These are phyloP conservation scores for Oryza officinalis DNA, from an alignment of 176 grass and related monocot genomes.

Conservation along the genomic window DNA sequence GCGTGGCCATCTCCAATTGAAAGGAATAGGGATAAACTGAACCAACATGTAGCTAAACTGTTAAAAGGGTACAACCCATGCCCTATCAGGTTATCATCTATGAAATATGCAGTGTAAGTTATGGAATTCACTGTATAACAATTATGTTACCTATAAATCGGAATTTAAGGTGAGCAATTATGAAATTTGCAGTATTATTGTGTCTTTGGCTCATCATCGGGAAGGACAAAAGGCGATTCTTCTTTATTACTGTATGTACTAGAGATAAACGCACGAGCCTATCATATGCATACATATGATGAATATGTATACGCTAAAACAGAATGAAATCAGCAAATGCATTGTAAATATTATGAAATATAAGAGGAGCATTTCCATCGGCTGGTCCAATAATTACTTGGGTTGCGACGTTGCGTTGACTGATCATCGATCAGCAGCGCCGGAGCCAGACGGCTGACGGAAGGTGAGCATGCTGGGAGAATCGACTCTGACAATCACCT, in stretches of 20 bases:
- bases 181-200: too few species aligned
- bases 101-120: too few species aligned
- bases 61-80: too few species aligned
- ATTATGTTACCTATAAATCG: too few species aligned
- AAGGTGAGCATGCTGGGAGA: slow-evolving; percentile 84
- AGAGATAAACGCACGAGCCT: background rate
- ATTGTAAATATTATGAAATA: background rate
- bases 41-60: too few species aligned
- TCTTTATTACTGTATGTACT: background rate
- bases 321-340: background rate
- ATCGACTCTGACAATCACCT: slow-evolving; percentile 84
- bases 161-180: too few species aligned
- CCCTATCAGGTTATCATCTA: too few species aligned
- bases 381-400: background rate
- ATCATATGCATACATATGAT: too few species aligned
- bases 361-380: background rate
- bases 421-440: background rate
- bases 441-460: slow-evolving; percentile 30
- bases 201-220: too few species aligned
- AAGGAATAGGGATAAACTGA: too few species aligned
- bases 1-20: too few species aligned
- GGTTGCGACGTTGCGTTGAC: background rate
- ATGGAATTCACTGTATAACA: too few species aligned
- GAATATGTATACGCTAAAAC: background rate
- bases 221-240: background rate